These are phyloP conservation scores for sweet orange (Citrus sinensis) DNA, from an alignment of 345 rosid species.

Conservation along the genomic window DNA sequence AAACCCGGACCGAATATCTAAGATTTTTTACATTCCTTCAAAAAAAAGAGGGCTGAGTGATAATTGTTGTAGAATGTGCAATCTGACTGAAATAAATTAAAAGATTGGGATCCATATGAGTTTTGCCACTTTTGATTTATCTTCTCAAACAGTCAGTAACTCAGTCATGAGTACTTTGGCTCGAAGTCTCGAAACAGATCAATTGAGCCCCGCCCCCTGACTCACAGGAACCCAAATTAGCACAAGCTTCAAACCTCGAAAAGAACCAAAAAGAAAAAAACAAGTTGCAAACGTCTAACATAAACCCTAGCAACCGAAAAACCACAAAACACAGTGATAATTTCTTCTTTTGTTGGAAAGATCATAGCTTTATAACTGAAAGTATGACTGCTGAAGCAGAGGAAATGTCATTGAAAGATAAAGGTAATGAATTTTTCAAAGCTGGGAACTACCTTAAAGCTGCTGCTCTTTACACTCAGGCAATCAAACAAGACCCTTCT, in stretches of 20 bases:
- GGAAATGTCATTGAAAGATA: constrained; percentile 68
- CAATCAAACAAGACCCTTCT: constrained; percentile 89
- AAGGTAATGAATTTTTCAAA: constrained; percentile 94
- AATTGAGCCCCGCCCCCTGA: background rate
- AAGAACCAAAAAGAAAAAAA: background rate
- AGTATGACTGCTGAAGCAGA: constrained; percentile 47
- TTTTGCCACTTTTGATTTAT: background rate
- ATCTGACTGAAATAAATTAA: background rate
- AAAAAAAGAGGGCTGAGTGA: too few species aligned
- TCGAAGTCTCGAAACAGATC: too few species aligned
- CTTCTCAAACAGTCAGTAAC: too few species aligned
- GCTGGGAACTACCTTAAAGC: constrained; percentile 96
- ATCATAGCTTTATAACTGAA: background rate
- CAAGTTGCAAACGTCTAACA: background rate
- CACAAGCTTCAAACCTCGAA: background rate
- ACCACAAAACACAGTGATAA: background rate
- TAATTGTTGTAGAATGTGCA: too few species aligned
- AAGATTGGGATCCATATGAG: background rate
- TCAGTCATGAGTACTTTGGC: too few species aligned
- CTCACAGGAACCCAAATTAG: background rate
- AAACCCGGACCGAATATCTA: too few species aligned
- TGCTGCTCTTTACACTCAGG: constrained; percentile 97
- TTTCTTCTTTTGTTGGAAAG: background rate
- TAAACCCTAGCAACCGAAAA: constrained; percentile 14
- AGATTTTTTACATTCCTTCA: too few species aligned